A percentile compares a stretch with the other conserved stretches of the same genome.
Evolutionary conservation across 2,329 filamentous ascomycete genomes (phyloP).

Genomic region (Alternaria triticina): DNA sequence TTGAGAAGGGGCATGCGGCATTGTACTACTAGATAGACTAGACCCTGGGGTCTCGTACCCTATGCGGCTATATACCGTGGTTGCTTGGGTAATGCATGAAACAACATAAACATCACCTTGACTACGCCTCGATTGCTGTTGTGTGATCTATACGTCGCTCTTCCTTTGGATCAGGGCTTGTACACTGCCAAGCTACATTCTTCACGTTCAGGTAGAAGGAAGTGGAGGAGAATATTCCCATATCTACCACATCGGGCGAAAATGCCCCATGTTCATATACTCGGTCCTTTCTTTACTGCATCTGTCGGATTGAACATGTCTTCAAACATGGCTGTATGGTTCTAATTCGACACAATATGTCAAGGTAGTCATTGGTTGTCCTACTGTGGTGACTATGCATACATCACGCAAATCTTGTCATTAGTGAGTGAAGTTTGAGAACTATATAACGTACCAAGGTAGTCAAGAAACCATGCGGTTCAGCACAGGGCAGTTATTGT

Average conservation of each 20-base stretch:
- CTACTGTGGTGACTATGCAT: not conserved
- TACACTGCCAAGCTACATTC: not conserved
- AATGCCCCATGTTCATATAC: not conserved
- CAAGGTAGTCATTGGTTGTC: not conserved
- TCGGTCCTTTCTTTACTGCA: not conserved
- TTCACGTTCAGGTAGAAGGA: not conserved
- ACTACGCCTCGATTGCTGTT: not conserved
- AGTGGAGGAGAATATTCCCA: not conserved
- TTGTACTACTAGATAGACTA: slow-evolving; percentile 32
- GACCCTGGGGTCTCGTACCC: not conserved
- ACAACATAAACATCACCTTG: not conserved
- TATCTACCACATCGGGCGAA: not conserved
- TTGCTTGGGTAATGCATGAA: not conserved
- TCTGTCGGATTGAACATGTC: not conserved
- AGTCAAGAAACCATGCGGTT: not conserved
- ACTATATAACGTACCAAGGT: not conserved
- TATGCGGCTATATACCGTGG: not conserved
- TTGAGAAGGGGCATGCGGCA: slow-evolving; percentile 7
- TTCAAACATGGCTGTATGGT: not conserved
- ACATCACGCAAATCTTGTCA: not conserved
- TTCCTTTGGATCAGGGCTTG: not conserved
- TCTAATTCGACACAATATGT: not conserved
- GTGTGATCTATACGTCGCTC: not conserved
- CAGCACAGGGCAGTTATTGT: not conserved
- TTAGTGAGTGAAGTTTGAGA: not conserved